These are phyloP conservation scores for Primulina tabacum DNA, from an alignment of 257 asterid genomes.

Conservation along the genomic window DNA sequence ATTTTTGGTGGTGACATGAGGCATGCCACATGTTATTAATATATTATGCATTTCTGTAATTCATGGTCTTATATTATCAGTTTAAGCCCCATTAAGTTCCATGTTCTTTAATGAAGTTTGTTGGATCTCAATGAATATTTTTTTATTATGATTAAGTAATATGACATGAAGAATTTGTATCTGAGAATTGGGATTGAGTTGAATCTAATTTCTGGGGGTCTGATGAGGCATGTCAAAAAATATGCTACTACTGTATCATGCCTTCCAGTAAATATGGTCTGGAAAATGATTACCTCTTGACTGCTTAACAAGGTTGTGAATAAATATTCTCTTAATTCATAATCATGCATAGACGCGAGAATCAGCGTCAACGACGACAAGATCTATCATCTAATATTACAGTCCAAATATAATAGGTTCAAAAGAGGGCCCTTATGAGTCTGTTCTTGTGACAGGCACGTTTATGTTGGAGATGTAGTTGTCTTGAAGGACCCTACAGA, in stretches of 20 bases:
- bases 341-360: not conserved
- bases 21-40: not conserved
- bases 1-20: not conserved
- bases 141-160: not conserved
- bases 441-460: conserved; percentile 42
- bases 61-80: not conserved
- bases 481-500: conserved; percentile 65
- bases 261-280: not conserved
- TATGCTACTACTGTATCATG: not conserved
- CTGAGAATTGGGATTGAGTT: not conserved
- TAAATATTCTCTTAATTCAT: too few relatives aligned
- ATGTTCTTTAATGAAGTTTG: not conserved
- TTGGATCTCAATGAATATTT: not conserved
- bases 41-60: not conserved
- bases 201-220: not conserved
- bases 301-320: not conserved
- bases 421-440: not conserved
- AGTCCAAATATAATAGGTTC: not conserved
- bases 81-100: not conserved
- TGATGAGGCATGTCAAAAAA: not conserved
- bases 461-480: conserved; percentile 73
- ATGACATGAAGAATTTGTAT: not conserved
- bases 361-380: not conserved
- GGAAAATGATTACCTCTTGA: not conserved
- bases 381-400: not conserved